phyloP scores from a whole-genome alignment of 2,329 filamentous ascomycete species.

The Epichloe scottii region DNA sequence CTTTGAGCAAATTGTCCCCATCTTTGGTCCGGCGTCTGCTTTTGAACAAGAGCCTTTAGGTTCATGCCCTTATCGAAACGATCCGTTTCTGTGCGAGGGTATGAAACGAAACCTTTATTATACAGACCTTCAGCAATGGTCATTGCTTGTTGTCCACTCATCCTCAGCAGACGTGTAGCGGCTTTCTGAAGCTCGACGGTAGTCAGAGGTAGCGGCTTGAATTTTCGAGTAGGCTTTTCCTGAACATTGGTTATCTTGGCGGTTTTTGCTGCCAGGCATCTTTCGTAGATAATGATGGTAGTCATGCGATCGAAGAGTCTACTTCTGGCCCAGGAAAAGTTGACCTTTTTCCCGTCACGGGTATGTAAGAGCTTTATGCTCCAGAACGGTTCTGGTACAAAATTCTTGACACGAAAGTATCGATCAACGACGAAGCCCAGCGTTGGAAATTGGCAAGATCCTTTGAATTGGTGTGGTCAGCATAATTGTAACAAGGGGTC shows the following conservation, averaged over 20 bases:
- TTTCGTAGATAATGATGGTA: constrained; percentile 72
- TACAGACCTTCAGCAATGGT: constrained; percentile 76
- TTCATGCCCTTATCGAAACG: constrained; percentile 88
- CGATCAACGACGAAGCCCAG: constrained; percentile 94
- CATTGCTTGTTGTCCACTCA: constrained; percentile 89
- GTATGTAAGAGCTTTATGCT: constrained; percentile 72
- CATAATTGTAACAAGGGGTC: neutral
- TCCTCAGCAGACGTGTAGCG: constrained; percentile 75
- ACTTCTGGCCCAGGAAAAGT: constrained; percentile 71
- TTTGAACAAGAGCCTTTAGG: constrained; percentile 64
- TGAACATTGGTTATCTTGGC: constrained; percentile 77
- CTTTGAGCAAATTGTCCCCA: constrained; percentile 76
- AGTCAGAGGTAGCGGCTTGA: constrained; percentile 84
- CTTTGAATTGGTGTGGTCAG: constrained; percentile 25
- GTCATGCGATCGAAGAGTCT: constrained; percentile 80
- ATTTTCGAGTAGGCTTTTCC: constrained; percentile 86
- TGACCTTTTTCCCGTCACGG: constrained; percentile 65
- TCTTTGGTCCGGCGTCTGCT: constrained; percentile 61
- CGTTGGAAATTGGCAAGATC: constrained; percentile 92
- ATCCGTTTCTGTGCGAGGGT: constrained; percentile 93
- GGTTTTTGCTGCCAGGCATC: constrained; percentile 62
- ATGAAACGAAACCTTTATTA: constrained; percentile 92
- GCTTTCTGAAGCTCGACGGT: constrained; percentile 96
- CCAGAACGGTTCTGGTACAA: constrained; percentile 89
- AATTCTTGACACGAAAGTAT: constrained; percentile 88